Base-by-base conservation (phyloP, 371 early-diverging fungal genomes). In the Thermomucor indicae-seudaticae region DNA sequence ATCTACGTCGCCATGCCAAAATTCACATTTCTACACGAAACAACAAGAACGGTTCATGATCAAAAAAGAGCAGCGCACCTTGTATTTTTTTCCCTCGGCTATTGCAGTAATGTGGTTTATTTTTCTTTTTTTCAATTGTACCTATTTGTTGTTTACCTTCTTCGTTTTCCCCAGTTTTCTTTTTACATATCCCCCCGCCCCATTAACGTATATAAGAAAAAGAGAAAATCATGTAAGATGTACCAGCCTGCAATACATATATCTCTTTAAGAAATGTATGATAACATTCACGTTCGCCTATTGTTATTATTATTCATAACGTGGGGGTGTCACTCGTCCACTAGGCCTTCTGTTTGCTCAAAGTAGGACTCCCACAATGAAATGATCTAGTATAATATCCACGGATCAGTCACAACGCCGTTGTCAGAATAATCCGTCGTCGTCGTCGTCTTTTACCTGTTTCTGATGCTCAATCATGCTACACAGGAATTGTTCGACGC, bases 381-480 rank as follows among this genome's bases (percentile, higher is more conserved):
- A 43, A 89, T 67, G 7, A 76, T 65, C 72, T 72, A 57, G 14
- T 16, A 29, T 24, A 48, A 25, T 17, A 22, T 40, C n/a, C 12
- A 41, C 41, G n/a, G n/a, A n/a, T n/a, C n/a, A n/a, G n/a, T n/a
- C n/a, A n/a, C n/a, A n/a, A n/a, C n/a, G n/a, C n/a, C n/a, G n/a
- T n/a, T n/a, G n/a, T n/a, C n/a, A n/a, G n/a, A n/a, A n/a, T n/a
- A n/a, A n/a, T n/a, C n/a, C n/a, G n/a, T n/a, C n/a, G n/a, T n/a
- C n/a, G n/a, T n/a, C n/a, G n/a, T n/a, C n/a, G n/a, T n/a, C n/a
- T n/a, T n/a, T 42, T 64, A 89, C 86, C 75, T 92, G 81, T 43
- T 88, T 84, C 70, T 95, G 94, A 43, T 85, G 90, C 49, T 86
- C 85, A 39, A 90, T 77, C 82, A 92, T 83, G 30, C 84, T 81